phyloP scores from a whole-genome alignment of 768 basidiomycete species.

The Leccinum subgranulosum region DNA sequence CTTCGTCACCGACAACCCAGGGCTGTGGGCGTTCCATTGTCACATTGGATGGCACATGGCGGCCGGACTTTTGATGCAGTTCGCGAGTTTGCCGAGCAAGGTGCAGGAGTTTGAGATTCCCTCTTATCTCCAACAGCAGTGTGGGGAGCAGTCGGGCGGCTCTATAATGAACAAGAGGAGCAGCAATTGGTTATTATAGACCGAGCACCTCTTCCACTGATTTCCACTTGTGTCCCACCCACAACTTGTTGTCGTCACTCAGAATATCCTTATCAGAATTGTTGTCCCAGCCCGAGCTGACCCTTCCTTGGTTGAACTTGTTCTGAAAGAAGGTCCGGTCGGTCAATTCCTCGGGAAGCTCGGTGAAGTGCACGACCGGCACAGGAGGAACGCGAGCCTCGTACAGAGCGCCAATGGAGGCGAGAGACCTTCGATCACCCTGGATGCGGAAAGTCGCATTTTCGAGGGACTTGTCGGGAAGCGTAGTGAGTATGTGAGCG shows the following conservation, averaged over 20 bases:
- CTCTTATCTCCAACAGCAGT: conserved; percentile 33
- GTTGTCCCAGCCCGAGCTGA: conserved; percentile 36
- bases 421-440: conserved; percentile 31
- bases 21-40: conserved; percentile 47
- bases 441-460: conserved; percentile 35
- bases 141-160: conserved; percentile 31
- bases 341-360: conserved; percentile 28
- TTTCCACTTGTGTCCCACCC: conserved; percentile 35
- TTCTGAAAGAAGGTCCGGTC: conserved; percentile 31
- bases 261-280: conserved; percentile 26
- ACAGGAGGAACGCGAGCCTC: conserved; percentile 19
- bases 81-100: conserved; percentile 36
- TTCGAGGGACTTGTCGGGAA: conserved; percentile 24
- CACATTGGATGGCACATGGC: conserved; percentile 41
- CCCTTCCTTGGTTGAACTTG: conserved; percentile 27
- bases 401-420: conserved; percentile 28
- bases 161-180: conserved; percentile 15
- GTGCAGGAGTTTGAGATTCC: conserved; percentile 35
- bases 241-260: conserved; percentile 29
- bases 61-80: conserved; percentile 39
- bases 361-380: conserved; percentile 19
- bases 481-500: conserved; percentile 32
- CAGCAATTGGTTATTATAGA: conserved; percentile 21
- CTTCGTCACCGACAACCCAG: conserved; percentile 43
- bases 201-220: conserved; percentile 26